Evolutionary conservation across 129 eudicot genomes (phyloP), one percentile per base, ranked within the genome.

Genomic region (Centrapalus pauciflorus): DNA sequence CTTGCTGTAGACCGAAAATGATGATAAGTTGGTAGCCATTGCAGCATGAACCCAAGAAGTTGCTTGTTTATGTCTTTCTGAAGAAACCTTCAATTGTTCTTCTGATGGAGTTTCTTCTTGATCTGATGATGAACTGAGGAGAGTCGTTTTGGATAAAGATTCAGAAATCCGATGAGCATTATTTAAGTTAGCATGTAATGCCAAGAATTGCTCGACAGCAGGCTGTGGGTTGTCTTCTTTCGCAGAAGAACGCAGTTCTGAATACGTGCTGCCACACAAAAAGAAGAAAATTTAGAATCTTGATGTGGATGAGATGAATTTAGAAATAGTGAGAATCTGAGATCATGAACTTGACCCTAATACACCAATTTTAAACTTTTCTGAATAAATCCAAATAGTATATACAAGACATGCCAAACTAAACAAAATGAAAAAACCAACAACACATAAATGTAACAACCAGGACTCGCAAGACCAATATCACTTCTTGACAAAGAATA

Each of bases 151-250:
- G 16, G 87, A 87, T n/a, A 88, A 71, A 46, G 95, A 84, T 75
- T 80, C 82, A n/a, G 77, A 79, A 40, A 81, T 29, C 19, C 71
- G 82, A 64, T 61, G 87, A 32, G 81, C 83, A 13, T 74, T 85
- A 24, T 72, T 88, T 66, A 92, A 80, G 59, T 60, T 81, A 7
- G 95, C 73, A 33, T 83, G 90, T 16, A 92, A 77, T 34, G 85
- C 66, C 80, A 92, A 77, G 77, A 87, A 92, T 68, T 87, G 87
- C 58, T 92, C 97, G 7, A 87, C 94, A 8, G 94, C 90, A 10
- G 88, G 86, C 71, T 87, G 97, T 9, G 97, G 96, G 64, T 85
- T 76, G 40, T 91, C 96, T 83, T 91, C 97, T 72, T 80, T 87
- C 32, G 97, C 96, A 9, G 81, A 84, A 48, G 81, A 67, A 81